phyloP scores from a whole-genome alignment of 768 basidiomycete genomes.

The Rhodotorula sphaerocarpa region DNA sequence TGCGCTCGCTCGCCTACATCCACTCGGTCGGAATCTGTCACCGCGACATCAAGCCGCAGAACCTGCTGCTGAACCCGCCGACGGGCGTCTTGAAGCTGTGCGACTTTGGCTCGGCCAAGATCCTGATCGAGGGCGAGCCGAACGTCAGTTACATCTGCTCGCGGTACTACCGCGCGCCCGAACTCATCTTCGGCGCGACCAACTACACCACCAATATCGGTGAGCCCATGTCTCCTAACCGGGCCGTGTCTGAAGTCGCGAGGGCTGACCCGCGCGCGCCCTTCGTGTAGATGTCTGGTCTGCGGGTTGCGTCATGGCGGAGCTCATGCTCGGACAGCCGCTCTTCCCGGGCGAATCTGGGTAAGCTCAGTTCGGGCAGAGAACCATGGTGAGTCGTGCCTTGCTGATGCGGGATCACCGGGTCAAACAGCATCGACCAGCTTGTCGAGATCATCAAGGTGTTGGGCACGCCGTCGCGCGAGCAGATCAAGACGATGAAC shows the following conservation, averaged over 20 bases:
- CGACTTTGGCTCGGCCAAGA: conserved; percentile 99
- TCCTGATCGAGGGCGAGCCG: conserved; percentile 91
- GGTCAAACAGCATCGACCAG: conserved; percentile 98
- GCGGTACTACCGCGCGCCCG: conserved; percentile 96
- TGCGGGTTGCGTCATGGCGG: conserved; percentile 99
- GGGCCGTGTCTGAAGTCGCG: not conserved
- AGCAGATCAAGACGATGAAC: conserved; percentile 99
- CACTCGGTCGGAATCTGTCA: conserved; percentile 97
- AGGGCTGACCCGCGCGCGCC: conserved; percentile 1
- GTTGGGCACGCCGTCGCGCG: conserved; percentile 91
- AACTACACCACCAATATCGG: conserved; percentile 99
- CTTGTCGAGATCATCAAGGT: conserved; percentile 99
- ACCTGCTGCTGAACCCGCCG: conserved; percentile 89
- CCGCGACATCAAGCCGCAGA: conserved; percentile 99
- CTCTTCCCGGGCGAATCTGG: conserved; percentile 85
- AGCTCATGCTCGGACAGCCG: conserved; percentile 97
- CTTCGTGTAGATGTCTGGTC: conserved; percentile 81
- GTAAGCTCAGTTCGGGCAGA: not conserved
- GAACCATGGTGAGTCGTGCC: too few relatives aligned
- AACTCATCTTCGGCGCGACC: conserved; percentile 98
- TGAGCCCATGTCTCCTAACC: conserved; percentile 45
- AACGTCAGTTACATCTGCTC: conserved; percentile 99
- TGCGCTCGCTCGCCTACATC: conserved; percentile 97
- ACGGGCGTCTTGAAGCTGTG: conserved; percentile 95
- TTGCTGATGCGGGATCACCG: too few relatives aligned